Conservation (phyloP, 805 yeast genomes). For the Cyberlindnera misumaiensis region DNA sequence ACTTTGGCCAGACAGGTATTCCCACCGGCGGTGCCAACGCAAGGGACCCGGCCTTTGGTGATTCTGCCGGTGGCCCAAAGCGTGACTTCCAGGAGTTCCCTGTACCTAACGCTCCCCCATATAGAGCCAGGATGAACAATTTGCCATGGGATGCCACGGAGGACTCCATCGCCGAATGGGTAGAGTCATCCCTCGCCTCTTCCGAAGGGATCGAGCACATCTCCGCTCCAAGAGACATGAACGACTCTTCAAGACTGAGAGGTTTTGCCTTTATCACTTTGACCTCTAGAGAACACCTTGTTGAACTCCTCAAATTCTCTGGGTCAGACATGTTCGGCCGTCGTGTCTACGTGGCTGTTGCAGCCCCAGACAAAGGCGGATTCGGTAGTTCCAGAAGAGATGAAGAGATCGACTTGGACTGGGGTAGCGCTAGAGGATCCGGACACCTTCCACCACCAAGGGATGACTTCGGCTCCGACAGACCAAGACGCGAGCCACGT, state of each 20-base stretch:
- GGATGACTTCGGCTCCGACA: constrained; percentile 19
- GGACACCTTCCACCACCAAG: constrained; percentile 12
- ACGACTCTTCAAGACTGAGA: constrained; percentile 59
- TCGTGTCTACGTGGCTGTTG: constrained; percentile 68
- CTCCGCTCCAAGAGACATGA: constrained; percentile 62
- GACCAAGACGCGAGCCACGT: constrained; percentile 32
- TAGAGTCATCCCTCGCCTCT: constrained; percentile 45
- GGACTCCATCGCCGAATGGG: constrained; percentile 51
- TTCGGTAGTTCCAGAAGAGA: constrained; percentile 20
- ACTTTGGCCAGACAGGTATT: constrained; percentile 23
- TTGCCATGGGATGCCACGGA: constrained; percentile 79
- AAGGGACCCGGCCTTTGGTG: constrained; percentile 33
- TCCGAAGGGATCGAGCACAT: constrained; percentile 55
- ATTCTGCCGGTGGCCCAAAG: constrained; percentile 27
- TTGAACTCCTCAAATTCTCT: constrained; percentile 60
- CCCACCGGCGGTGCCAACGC: constrained; percentile 27
- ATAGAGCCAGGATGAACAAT: constrained; percentile 80
- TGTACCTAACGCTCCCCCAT: constrained; percentile 89
- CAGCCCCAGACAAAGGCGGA: constrained; percentile 50
- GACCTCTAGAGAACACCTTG: constrained; percentile 69
- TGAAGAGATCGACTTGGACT: constrained; percentile 48
- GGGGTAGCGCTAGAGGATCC: constrained; percentile 39
- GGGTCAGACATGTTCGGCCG: constrained; percentile 70
- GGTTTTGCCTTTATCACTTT: constrained; percentile 89
- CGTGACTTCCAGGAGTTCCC: constrained; percentile 66